These are phyloP conservation scores for Fusarium xyrophilum DNA, from an alignment of 2,329 filamentous ascomycete species.

Conservation along the genomic window DNA sequence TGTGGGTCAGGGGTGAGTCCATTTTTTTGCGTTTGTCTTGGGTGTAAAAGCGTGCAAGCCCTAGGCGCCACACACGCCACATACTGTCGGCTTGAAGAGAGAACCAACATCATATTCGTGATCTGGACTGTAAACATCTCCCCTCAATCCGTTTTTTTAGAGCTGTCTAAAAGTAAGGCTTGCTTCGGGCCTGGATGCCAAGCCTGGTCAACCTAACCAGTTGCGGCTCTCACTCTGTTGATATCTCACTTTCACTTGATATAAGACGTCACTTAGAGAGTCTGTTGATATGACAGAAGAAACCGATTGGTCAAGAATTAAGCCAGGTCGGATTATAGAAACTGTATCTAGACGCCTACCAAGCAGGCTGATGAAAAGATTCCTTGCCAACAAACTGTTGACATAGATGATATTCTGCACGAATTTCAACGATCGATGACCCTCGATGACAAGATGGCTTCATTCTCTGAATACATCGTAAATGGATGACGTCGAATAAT, in stretches of 20 bases:
- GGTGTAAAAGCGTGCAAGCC: conserved; percentile 26
- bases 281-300: not conserved
- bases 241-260: not conserved
- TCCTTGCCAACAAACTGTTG: conserved; percentile 1
- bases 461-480: not conserved
- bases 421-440: not conserved
- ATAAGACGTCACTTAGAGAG: not conserved
- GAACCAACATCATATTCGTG: not conserved
- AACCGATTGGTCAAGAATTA: conserved; percentile 1
- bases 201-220: conserved; percentile 15
- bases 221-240: conserved; percentile 5
- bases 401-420: not conserved
- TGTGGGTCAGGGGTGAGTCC: not conserved
- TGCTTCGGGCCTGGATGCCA: conserved; percentile 27
- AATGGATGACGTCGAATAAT: conserved; percentile 15
- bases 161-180: conserved; percentile 13
- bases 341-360: conserved; percentile 13
- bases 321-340: conserved; percentile 7
- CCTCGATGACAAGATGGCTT: not conserved
- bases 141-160: conserved; percentile 8
- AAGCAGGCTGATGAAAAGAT: conserved; percentile 4
- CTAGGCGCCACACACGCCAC: conserved; percentile 23
- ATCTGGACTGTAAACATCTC: conserved; percentile 6
- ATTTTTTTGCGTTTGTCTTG: conserved; percentile 20
- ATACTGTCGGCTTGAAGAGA: not conserved